These are phyloP conservation scores for Thozetella sp. DNA, from an alignment of 495 filamentous ascomycete species.

Conservation along the genomic window DNA sequence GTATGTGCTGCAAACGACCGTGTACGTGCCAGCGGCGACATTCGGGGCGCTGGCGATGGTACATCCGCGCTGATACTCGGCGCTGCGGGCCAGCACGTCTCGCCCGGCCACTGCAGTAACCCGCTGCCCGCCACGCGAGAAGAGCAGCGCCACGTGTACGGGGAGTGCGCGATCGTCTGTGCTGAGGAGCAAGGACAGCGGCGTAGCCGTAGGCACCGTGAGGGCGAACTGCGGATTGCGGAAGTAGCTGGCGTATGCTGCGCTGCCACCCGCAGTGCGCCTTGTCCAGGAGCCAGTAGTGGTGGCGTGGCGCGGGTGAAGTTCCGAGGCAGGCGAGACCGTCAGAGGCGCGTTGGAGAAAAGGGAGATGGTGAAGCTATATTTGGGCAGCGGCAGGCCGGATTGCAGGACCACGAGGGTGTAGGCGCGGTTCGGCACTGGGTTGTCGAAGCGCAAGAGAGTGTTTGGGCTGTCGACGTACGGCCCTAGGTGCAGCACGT, in stretches of 20 bases:
- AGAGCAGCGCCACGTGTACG: constrained; percentile 83
- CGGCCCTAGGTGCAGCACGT: constrained; percentile 63
- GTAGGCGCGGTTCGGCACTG: constrained; percentile 55
- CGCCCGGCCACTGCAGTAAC: constrained; percentile 66
- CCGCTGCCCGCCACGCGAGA: constrained; percentile 66
- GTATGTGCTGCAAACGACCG: constrained; percentile 86
- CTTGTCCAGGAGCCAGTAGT: constrained; percentile 69
- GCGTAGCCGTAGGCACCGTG: constrained; percentile 52
- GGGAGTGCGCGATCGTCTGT: constrained; percentile 59
- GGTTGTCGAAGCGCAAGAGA: constrained; percentile 72
- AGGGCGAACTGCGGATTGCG: constrained; percentile 86
- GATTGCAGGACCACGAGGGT: constrained; percentile 82
- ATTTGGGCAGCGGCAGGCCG: constrained; percentile 64
- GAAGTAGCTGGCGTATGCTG: constrained; percentile 71
- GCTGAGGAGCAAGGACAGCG: constrained; percentile 73
- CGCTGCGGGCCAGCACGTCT: constrained; percentile 78
- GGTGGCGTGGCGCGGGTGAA: constrained; percentile 56
- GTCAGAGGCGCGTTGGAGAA: constrained; percentile 65
- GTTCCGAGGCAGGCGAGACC: constrained; percentile 60
- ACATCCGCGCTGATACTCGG: constrained; percentile 82
- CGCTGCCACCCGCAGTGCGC: constrained; percentile 82
- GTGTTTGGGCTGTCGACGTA: constrained; percentile 95
- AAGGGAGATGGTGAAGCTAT: constrained; percentile 83
- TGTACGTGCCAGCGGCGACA: constrained; percentile 74
- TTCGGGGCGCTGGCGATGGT: constrained; percentile 62